phyloP scores from a whole-genome alignment of 1,139 yeast species.

The Yamadazyma blattariae region DNA sequence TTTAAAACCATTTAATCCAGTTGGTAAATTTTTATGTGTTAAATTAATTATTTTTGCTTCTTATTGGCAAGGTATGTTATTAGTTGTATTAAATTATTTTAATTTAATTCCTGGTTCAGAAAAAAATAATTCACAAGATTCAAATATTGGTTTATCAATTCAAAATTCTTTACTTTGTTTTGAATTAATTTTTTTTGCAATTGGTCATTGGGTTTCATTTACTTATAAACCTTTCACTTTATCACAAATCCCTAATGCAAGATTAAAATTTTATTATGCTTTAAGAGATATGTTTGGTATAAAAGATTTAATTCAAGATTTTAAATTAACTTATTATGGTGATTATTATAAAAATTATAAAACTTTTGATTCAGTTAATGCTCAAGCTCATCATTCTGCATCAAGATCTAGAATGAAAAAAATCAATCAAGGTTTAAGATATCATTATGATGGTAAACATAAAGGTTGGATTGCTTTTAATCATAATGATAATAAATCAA shows the following conservation, averaged over 20 bases:
- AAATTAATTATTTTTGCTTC: constrained; percentile 92
- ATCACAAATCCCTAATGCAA: constrained; percentile 60
- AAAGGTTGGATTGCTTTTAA: constrained; percentile 76
- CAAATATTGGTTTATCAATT: constrained; percentile 53
- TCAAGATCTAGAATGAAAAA: constrained; percentile 67
- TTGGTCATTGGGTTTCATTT: constrained; percentile 86
- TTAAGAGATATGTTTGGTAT: constrained; percentile 73
- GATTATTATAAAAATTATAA: constrained; percentile 72
- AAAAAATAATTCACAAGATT: constrained; percentile 19
- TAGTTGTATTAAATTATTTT: constrained; percentile 58
- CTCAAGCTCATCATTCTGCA: constrained; percentile 65
- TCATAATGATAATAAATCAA: constrained; percentile 17
- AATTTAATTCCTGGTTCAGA: constrained; percentile 45
- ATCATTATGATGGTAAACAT: constrained; percentile 71
- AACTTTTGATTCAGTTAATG: constrained; percentile 79
- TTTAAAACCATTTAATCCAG: constrained; percentile 76
- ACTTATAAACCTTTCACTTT: constrained; percentile 71
- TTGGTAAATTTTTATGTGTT: constrained; percentile 91
- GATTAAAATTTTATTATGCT: constrained; percentile 61
- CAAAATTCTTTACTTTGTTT: constrained; percentile 81
- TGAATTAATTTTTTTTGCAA: constrained; percentile 82
- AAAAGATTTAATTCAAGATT: constrained; percentile 75
- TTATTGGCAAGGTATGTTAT: constrained; percentile 88
- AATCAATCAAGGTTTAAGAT: constrained; percentile 80
- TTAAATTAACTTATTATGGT: constrained; percentile 70